Conservation (phyloP, 1,139 yeast species). For the Debaryomyces fabryi region DNA sequence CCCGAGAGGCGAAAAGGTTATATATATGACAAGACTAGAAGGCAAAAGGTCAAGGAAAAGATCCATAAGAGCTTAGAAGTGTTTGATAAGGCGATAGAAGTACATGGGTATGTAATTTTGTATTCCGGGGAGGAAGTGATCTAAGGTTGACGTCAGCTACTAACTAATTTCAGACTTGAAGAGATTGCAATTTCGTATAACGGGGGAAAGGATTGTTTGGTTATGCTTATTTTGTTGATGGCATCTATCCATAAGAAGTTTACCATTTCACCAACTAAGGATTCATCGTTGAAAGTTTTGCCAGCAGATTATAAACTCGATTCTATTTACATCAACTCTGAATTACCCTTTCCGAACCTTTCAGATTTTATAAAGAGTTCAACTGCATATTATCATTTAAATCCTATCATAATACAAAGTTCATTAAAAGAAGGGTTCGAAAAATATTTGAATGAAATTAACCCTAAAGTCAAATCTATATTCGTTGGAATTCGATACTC, state of each 20-base stretch:
- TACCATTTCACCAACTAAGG: constrained; percentile 5
- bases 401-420: constrained; percentile 47
- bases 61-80: constrained; percentile 33
- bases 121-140: not conserved
- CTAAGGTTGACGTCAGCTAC: constrained; percentile 13
- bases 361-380: constrained; percentile 47
- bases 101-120: constrained; percentile 33
- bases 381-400: constrained; percentile 45
- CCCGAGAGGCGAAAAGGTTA: constrained; percentile 25
- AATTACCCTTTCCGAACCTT: constrained; percentile 65
- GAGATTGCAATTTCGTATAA: constrained; percentile 79
- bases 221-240: constrained; percentile 69
- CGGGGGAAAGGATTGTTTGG: constrained; percentile 91
- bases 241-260: constrained; percentile 54
- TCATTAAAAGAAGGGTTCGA: constrained; percentile 68
- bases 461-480: constrained; percentile 59
- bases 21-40: constrained; percentile 23
- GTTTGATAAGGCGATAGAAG: constrained; percentile 33
- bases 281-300: constrained; percentile 14
- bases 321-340: constrained; percentile 72
- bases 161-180: constrained; percentile 33
- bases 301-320: constrained; percentile 44
- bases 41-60: constrained; percentile 34
- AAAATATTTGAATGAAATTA: constrained; percentile 48
- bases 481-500: constrained; percentile 80